Percentiles rank a stretch among this genome's conserved stretches.
Evolutionary conservation across 2,329 filamentous ascomycete species (phyloP).

Genomic region (Sclerotinia subarctica): DNA sequence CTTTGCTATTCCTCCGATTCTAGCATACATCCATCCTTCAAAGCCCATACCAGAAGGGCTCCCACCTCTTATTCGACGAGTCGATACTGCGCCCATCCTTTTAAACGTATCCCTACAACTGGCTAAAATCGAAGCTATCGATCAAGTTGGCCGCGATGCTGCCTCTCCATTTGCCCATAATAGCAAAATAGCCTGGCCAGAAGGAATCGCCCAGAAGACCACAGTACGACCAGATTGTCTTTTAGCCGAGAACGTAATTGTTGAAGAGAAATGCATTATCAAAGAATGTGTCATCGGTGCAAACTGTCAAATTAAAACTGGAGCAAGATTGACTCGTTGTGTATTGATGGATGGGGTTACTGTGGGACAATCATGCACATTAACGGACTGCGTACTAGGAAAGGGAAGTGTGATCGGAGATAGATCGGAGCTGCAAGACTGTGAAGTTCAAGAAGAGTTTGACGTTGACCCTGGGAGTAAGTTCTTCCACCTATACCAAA

Average conservation of each 20-base stretch:
- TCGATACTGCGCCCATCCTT: conserved; percentile 81
- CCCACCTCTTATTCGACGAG: conserved; percentile 73
- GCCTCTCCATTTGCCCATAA: conserved; percentile 74
- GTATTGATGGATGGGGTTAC: conserved; percentile 89
- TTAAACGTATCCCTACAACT: conserved; percentile 79
- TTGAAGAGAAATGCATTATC: conserved; percentile 87
- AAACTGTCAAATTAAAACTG: conserved; percentile 80
- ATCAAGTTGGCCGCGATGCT: conserved; percentile 55
- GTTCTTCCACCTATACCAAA: conserved; percentile 36
- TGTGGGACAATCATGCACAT: conserved; percentile 76
- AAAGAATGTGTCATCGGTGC: conserved; percentile 88
- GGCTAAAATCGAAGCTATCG: conserved; percentile 74
- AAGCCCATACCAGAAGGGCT: conserved; percentile 41
- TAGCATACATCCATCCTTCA: conserved; percentile 75
- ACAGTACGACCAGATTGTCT: conserved; percentile 81
- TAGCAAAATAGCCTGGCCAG: conserved; percentile 78
- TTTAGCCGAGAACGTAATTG: conserved; percentile 81
- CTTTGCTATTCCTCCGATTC: conserved; percentile 64
- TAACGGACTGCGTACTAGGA: conserved; percentile 86
- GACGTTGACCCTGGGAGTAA: conserved; percentile 75
- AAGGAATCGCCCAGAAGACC: conserved; percentile 74
- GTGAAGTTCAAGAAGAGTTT: conserved; percentile 87
- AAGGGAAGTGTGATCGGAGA: conserved; percentile 80
- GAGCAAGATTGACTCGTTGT: conserved; percentile 83
- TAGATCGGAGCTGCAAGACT: conserved; percentile 75